Evolutionary conservation across 2,329 filamentous ascomycete genomes (phyloP), one percentile per base, ranked within the genome.

Genomic region (Daldinia sp.): DNA sequence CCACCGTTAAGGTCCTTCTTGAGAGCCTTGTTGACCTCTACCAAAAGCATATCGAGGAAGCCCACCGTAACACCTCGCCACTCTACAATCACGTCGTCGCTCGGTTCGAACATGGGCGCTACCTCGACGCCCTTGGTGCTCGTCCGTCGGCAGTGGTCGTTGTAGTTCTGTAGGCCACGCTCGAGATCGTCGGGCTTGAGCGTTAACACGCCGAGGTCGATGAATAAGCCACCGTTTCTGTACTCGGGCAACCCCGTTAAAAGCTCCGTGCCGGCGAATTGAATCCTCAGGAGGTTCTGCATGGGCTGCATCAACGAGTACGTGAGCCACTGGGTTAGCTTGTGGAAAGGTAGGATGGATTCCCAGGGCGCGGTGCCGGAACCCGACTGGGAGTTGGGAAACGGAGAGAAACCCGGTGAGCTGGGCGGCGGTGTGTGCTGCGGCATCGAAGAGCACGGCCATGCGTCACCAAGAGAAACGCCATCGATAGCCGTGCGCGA

Each of bases 271-370:
- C 93, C 92, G 2, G 90, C 88, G 76, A 95, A 95, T 68, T 93
- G 87, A 61, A 96, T 88, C 59, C 90, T 86, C 71, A 96, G 87
- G 19, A 96, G 78, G 68, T 88, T 91, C 58, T 89, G 87, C 90
- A 97, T 96, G 0, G 93, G 93, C 21, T 93, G 90, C 91, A 96
- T 96, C 58, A 97, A 85, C 2, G 93, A 96, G 78, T 97, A 97
- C 50, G 91, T 92, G 58, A 97, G 88, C 94, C 94, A 97, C 77
- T 97, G 93, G 0, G 93, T 96, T 32, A 96, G 85, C 79, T 96
- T 97, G 81, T 97, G 94, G 80, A 97, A 96, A 0, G 93, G 93
- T 9, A 94, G 86, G 71, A 96, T 94, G 69, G 84, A 89, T 75
- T 94, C 91, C 90, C 68, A 88, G 82, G 5, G 85, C 85, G 65